Evolutionary conservation across 2,329 filamentous ascomycete species (phyloP), one percentile per base, ranked within the genome.

Genomic region (Aspergillus fischeri): DNA sequence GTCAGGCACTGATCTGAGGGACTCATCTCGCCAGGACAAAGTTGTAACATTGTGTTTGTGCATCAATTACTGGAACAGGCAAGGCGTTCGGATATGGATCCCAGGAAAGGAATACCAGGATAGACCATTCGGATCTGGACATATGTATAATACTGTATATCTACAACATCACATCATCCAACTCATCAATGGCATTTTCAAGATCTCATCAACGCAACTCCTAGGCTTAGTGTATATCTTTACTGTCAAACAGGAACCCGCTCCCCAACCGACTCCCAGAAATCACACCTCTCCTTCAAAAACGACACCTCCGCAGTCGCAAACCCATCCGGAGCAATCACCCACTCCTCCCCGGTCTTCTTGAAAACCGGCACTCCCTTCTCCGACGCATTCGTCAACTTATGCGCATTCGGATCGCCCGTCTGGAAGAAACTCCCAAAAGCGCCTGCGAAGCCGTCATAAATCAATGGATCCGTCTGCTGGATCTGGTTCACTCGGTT

Each of bases 1-100:
- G 89, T 51, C 87, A 91, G 72, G 89, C 89, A 44, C 77, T 92
- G 67, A 89, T 92, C 57, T 91, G 81, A 54, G 14, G 44, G 29
- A n/a, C 51, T 56, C 29, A 44, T 47, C 44, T 55, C 29, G 48
- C 28, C 44, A 47, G 41, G 58, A 53, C 49, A 57, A 60, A 57
- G 29, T 38, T 35, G 32, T 53, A 47, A 29, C 60, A 63, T 60
- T 62, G 57, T 62, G 60, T 52, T 60, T 62, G 57, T 62, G 60
- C 50, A 55, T 51, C 48, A 35, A 20, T 28, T 55, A 29, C 28
- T 42, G 20, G 20, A 8, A 32, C 17, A 53, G 20, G 38, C 42
- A 25, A 35, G 52, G 42, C 45, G 49, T 38, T 42, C 48, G 32
- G 60, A 53, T 51, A 53, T 44, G 56, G 50, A 14, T 32, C 29